A percentile compares a stretch with the other conserved stretches of the same genome.
phyloP scores from a whole-genome alignment of 192 early-diverging fungal genomes.

The Phlyctochytrium planicorne region DNA sequence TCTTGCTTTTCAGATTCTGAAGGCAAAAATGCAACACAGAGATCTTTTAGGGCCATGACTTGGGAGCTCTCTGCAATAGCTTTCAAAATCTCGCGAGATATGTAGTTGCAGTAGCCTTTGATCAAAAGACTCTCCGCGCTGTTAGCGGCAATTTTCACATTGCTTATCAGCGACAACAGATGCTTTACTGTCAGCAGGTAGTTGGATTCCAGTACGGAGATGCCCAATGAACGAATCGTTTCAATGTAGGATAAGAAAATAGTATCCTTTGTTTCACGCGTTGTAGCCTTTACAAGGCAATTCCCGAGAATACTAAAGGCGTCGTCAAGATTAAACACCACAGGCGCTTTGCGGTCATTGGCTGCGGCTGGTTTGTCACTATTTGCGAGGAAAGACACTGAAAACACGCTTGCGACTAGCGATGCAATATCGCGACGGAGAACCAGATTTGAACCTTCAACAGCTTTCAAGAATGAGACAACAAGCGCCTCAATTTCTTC shows the following conservation, averaged over 20 bases:
- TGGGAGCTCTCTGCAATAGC: slow-evolving; percentile 80
- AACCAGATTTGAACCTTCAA: slow-evolving; percentile 50
- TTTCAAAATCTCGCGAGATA: slow-evolving; percentile 73
- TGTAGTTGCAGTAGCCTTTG: slow-evolving; percentile 58
- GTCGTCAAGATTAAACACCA: slow-evolving; percentile 58
- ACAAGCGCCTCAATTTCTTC: slow-evolving; percentile 58
- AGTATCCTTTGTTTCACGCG: slow-evolving; percentile 72
- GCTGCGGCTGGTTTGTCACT: slow-evolving; percentile 1
- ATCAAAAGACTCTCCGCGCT: slow-evolving; percentile 58
- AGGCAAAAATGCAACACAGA: slow-evolving; percentile 59
- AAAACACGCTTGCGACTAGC: slow-evolving; percentile 49
- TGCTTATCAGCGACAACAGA: slow-evolving; percentile 57
- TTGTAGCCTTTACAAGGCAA: slow-evolving; percentile 56
- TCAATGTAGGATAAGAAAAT: slow-evolving; percentile 78
- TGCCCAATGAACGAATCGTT: slow-evolving; percentile 70
- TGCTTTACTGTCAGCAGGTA: slow-evolving; percentile 70
- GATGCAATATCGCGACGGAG: slow-evolving; percentile 51
- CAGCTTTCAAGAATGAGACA: slow-evolving; percentile 42
- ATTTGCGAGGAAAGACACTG: slow-evolving; percentile 32
- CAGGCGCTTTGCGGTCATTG: slow-evolving; percentile 31
- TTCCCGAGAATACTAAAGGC: slow-evolving; percentile 67
- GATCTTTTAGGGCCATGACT: slow-evolving; percentile 59
- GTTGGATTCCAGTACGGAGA: slow-evolving; percentile 68
- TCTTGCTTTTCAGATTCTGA: background rate
- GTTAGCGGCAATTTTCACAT: slow-evolving; percentile 48